Percentiles rank a stretch among this genome's conserved stretches.
phyloP scores from a whole-genome alignment of 495 filamentous ascomycete species.

The Aspergillus campestris region DNA sequence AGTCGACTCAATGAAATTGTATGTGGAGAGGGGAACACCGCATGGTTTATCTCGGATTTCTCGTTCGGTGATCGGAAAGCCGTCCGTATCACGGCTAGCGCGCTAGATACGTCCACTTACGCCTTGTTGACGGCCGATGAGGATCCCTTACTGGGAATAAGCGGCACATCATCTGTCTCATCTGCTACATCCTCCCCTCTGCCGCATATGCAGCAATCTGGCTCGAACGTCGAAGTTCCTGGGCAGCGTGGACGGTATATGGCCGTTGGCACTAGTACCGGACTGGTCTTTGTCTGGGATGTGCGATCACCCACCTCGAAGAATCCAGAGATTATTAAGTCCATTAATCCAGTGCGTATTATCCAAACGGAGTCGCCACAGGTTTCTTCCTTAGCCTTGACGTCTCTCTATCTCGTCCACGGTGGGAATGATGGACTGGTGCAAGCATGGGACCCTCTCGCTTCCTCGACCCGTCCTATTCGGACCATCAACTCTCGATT shows the following conservation, averaged over 20 bases:
- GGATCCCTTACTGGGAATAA: constrained; percentile 58
- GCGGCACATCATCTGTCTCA: constrained; percentile 44
- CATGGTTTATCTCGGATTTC: constrained; percentile 57
- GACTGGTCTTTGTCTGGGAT: constrained; percentile 77
- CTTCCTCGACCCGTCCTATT: constrained; percentile 68
- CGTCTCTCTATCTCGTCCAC: constrained; percentile 81
- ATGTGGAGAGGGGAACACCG: constrained; percentile 16
- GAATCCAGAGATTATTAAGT: constrained; percentile 41
- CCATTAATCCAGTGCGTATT: constrained; percentile 58
- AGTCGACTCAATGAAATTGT: constrained; percentile 8
- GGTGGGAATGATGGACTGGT: constrained; percentile 93
- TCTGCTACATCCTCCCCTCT: constrained; percentile 52
- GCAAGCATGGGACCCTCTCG: constrained; percentile 92
- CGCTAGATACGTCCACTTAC: constrained; percentile 68
- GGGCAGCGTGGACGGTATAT: constrained; percentile 77
- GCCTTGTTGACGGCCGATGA: constrained; percentile 63
- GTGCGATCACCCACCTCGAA: constrained; percentile 54
- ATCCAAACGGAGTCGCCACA: constrained; percentile 90
- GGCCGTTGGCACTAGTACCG: constrained; percentile 72
- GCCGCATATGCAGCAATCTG: constrained; percentile 37
- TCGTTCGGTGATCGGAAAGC: constrained; percentile 43
- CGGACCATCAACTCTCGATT: constrained; percentile 87
- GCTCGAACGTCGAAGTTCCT: constrained; percentile 50
- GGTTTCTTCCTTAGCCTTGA: constrained; percentile 76
- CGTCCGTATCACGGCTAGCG: constrained; percentile 57